Evolutionary conservation across 176 grass and related monocot species (phyloP).

Genomic region (Zoysia japonica): DNA sequence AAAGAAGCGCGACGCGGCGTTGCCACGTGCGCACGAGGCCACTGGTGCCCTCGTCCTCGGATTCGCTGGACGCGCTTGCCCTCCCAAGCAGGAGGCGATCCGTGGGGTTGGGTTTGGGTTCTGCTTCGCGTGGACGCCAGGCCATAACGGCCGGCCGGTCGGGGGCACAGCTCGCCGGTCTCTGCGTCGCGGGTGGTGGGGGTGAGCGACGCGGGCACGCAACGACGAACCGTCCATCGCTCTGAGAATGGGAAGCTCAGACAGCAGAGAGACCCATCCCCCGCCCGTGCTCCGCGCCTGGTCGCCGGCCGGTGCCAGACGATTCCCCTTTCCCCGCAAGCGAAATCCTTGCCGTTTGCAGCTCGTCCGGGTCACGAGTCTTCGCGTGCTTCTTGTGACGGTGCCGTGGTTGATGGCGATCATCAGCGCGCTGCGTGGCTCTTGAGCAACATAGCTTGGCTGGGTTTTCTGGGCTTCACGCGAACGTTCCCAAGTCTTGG

Average conservation of each 20-base stretch:
- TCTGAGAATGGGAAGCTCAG: neutral
- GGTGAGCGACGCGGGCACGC: neutral
- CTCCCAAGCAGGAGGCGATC: neutral
- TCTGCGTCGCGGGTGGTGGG: neutral
- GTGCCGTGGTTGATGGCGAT: too few species aligned
- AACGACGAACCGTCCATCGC: neutral
- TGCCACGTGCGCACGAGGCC: too few species aligned
- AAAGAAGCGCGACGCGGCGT: too few species aligned
- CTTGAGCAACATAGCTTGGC: too few species aligned
- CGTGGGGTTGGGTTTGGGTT: neutral
- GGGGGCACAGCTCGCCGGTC: neutral
- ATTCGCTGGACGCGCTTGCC: neutral
- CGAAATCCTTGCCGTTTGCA: neutral
- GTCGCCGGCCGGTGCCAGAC: neutral
- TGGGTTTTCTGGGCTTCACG: too few species aligned
- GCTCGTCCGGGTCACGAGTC: neutral
- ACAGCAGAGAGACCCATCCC: neutral
- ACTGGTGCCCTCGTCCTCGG: constrained; percentile 9
- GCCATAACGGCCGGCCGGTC: constrained; percentile 30
- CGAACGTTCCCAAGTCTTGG: too few species aligned
- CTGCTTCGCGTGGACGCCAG: constrained; percentile 42
- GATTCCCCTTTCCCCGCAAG: neutral
- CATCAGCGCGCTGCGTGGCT: too few species aligned
- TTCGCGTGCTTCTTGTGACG: neutral
- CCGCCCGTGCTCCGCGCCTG: too few species aligned